These are phyloP conservation scores for Penicillium sp. DNA, from an alignment of 2,329 filamentous ascomycete species.

Conservation along the genomic window DNA sequence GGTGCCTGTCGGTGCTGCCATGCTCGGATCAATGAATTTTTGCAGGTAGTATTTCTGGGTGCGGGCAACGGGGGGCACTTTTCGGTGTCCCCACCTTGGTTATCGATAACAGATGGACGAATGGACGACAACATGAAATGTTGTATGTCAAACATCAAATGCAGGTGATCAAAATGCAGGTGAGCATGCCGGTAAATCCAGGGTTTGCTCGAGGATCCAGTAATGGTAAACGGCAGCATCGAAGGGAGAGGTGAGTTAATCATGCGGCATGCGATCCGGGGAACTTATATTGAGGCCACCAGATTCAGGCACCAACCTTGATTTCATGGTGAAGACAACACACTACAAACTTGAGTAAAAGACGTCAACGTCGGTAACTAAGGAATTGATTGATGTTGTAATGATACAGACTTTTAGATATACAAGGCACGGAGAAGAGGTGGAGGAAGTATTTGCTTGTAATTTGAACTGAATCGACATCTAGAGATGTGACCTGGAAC, in stretches of 20 bases:
- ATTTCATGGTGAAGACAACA: too few relatives aligned
- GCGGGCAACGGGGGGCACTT: slow-evolving; percentile 9
- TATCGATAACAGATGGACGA: slow-evolving; percentile 5
- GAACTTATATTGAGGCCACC: background rate
- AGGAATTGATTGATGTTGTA: too few relatives aligned
- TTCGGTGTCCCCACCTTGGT: slow-evolving; percentile 9
- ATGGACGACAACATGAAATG: background rate
- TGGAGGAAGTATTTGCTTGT: slow-evolving; percentile 16
- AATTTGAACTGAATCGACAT: slow-evolving; percentile 23
- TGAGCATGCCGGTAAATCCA: background rate
- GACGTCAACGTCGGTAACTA: too few relatives aligned
- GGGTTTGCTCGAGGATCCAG: too few relatives aligned
- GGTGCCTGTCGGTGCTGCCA: slow-evolving; percentile 21
- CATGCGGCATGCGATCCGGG: background rate
- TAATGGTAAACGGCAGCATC: too few relatives aligned
- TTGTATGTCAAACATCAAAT: background rate
- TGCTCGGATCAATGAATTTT: slow-evolving; percentile 31
- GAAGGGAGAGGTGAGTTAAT: background rate
- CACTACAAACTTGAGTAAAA: too few relatives aligned
- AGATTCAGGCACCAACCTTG: background rate
- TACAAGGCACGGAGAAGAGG: background rate
- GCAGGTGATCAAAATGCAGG: background rate
- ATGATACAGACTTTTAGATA: background rate
- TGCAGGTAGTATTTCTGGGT: slow-evolving; percentile 1
- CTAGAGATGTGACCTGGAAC: slow-evolving; percentile 19